Evolutionary conservation across 129 eudicot genomes (phyloP).

Genomic region (Flaveria robusta): DNA sequence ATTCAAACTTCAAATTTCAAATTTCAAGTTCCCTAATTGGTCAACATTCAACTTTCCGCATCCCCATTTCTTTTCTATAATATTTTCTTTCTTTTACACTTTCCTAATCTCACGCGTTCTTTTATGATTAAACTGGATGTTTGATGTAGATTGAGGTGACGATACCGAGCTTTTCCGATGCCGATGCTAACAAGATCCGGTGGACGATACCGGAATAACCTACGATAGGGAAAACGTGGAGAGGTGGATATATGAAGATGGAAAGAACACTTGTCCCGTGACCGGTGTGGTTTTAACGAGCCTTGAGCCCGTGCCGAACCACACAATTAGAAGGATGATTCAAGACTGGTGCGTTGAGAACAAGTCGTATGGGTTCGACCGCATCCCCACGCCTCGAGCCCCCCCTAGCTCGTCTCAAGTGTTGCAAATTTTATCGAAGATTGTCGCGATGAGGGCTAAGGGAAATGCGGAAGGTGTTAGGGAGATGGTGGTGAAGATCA

Average conservation of each 20-base stretch:
- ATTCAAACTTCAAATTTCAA: constrained; percentile 41
- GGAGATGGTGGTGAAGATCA: constrained; percentile 48
- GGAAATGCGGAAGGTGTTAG: constrained; percentile 36
- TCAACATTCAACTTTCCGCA: constrained; percentile 41
- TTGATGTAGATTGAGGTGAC: constrained; percentile 39
- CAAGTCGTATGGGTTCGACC: constrained; percentile 54
- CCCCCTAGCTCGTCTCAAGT: constrained; percentile 50
- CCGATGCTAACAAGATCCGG: constrained; percentile 73
- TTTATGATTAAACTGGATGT: no score
- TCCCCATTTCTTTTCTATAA: neutral
- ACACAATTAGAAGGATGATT: constrained; percentile 51
- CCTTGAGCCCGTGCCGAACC: constrained; percentile 58
- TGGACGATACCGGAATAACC: constrained; percentile 59
- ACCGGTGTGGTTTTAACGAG: constrained; percentile 38
- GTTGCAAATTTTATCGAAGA: constrained; percentile 33
- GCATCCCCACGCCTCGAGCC: constrained; percentile 63
- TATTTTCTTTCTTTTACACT: neutral
- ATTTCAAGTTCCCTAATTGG: constrained; percentile 24
- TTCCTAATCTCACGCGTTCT: neutral
- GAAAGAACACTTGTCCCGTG: constrained; percentile 54
- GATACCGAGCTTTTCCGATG: constrained; percentile 54
- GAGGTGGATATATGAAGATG: constrained; percentile 57
- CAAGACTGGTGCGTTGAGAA: constrained; percentile 73
- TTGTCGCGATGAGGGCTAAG: constrained; percentile 24
- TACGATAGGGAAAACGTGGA: constrained; percentile 58